phyloP scores from a whole-genome alignment of 257 asterid genomes.

The Anisodus acutangulus region DNA sequence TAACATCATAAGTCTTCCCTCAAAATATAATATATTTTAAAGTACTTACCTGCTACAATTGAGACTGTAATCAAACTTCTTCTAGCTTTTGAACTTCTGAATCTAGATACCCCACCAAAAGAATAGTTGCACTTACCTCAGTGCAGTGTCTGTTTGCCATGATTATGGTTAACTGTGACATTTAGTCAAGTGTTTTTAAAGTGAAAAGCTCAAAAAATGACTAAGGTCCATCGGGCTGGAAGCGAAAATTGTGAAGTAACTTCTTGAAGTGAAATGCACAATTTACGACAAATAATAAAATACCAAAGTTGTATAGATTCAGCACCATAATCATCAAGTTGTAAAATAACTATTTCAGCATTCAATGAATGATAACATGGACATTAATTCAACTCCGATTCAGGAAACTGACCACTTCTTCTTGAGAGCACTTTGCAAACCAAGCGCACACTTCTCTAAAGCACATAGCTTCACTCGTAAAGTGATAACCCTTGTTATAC shows the following conservation, averaged over 20 bases:
- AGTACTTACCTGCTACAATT: not conserved
- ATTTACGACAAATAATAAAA: too few species aligned
- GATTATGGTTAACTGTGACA: not conserved
- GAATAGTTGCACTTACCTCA: not conserved
- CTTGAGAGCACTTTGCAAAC: not conserved
- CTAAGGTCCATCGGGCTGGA: not conserved
- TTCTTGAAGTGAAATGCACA: not conserved
- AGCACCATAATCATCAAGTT: not conserved
- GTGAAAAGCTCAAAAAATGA: not conserved
- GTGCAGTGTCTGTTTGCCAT: not conserved
- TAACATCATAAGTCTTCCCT: not conserved
- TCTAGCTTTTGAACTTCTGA: not conserved
- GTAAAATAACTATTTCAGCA: not conserved
- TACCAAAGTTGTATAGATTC: not conserved
- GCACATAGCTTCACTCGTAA: not conserved
- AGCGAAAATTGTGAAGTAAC: not conserved
- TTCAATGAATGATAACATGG: not conserved
- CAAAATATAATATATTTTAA: not conserved
- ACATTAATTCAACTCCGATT: constrained; percentile 8
- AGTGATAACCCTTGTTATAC: not conserved
- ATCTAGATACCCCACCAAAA: not conserved
- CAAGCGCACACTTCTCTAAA: not conserved
- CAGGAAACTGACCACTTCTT: not conserved
- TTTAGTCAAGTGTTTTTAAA: not conserved
- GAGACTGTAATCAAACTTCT: not conserved